Conservation (phyloP, 2,329 filamentous ascomycete species). For the Xylaria sp. region DNA sequence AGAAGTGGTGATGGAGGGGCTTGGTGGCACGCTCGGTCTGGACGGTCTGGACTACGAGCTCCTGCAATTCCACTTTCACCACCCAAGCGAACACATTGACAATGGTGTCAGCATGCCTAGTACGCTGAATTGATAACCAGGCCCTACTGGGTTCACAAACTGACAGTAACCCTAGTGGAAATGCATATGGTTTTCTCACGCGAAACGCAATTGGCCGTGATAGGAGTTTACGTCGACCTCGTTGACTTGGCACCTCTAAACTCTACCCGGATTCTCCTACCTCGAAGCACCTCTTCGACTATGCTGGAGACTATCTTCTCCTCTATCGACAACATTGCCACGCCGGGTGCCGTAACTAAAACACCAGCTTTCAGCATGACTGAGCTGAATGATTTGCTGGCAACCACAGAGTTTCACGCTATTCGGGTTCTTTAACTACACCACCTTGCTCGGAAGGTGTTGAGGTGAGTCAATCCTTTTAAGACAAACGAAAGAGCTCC, state of each 20-base stretch:
- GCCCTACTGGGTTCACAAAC: neutral
- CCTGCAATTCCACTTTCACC: constrained; percentile 63
- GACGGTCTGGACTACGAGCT: constrained; percentile 53
- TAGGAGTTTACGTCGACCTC: constrained; percentile 58
- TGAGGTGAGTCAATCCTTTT: constrained; percentile 23
- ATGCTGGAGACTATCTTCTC: constrained; percentile 61
- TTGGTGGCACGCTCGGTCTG: constrained; percentile 51
- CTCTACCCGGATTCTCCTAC: constrained; percentile 54
- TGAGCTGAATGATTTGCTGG: constrained; percentile 54
- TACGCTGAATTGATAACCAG: constrained; percentile 41
- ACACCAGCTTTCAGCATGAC: constrained; percentile 58
- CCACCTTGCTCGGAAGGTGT: constrained; percentile 62
- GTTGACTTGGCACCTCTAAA: constrained; percentile 50
- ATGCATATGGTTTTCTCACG: constrained; percentile 70
- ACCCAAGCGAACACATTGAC: constrained; percentile 61
- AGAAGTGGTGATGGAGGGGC: constrained; percentile 63
- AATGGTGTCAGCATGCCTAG: constrained; percentile 58
- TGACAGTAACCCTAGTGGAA: constrained; percentile 54
- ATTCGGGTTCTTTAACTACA: constrained; percentile 61
- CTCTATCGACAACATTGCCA: constrained; percentile 55
- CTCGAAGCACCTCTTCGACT: constrained; percentile 50
- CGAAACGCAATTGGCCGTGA: constrained; percentile 55
- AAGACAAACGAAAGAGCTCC: too few relatives aligned
- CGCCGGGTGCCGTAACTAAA: constrained; percentile 55
- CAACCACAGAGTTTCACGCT: constrained; percentile 54